These are phyloP conservation scores for Cerrena zonata DNA, from an alignment of 1,284 basidiomycete species.

Conservation along the genomic window DNA sequence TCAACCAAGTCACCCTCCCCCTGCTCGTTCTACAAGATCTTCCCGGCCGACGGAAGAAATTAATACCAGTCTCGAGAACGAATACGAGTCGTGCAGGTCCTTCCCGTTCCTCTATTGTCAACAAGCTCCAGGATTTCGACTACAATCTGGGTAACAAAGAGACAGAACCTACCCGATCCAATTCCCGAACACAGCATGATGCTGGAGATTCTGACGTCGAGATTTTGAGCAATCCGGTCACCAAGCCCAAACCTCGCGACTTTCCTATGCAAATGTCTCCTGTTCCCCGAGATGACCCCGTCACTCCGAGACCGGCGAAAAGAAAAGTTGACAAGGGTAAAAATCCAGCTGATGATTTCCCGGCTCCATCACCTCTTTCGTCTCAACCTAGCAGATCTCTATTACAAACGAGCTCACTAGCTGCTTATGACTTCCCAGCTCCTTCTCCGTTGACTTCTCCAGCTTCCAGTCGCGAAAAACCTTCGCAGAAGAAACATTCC, in stretches of 20 bases:
- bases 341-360: not conserved
- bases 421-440: slow-evolving; percentile 3
- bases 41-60: no score
- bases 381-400: not conserved
- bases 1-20: no score
- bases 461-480: slow-evolving; percentile 4
- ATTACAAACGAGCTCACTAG: not conserved
- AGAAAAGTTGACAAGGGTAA: not conserved
- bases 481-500: not conserved
- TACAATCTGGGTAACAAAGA: no score
- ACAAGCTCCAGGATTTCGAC: no score
- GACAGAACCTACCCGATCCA: no score
- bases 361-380: not conserved
- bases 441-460: slow-evolving; percentile 12
- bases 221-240: slow-evolving; percentile 5
- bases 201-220: no score
- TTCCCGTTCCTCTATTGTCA: no score
- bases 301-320: not conserved
- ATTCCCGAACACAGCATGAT: no score
- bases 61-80: no score
- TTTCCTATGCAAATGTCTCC: not conserved
- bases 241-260: not conserved
- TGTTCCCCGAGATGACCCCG: not conserved
- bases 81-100: no score
- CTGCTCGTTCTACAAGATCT: no score